Evolutionary conservation across 106 monocot genomes (phyloP).

Genomic region (Triglochin maritima): DNA sequence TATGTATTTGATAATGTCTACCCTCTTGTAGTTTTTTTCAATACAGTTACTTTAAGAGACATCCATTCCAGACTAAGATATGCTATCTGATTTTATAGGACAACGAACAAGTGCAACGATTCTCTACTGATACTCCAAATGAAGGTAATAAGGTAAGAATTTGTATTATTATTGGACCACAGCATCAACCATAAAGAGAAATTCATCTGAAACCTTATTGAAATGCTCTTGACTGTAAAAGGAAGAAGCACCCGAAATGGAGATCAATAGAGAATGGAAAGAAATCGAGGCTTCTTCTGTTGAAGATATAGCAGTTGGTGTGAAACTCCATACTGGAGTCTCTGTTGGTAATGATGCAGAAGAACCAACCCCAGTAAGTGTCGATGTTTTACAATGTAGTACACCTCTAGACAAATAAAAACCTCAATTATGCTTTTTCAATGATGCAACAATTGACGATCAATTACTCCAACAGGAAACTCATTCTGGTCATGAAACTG

Average conservation of each 20-base stretch:
- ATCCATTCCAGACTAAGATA: no score
- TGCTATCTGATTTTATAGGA: not conserved
- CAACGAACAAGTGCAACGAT: not conserved
- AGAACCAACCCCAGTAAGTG: not conserved
- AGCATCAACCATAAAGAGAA: not conserved
- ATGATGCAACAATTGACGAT: not conserved
- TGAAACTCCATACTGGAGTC: not conserved
- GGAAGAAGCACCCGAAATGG: not conserved
- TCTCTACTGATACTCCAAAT: not conserved
- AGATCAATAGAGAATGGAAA: not conserved
- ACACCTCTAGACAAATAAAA: not conserved
- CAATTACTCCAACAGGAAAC: not conserved
- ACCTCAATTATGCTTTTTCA: not conserved
- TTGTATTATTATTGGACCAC: not conserved
- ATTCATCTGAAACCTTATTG: not conserved
- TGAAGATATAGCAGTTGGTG: not conserved
- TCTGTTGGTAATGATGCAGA: not conserved
- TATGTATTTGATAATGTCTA: not conserved
- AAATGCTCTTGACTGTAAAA: not conserved
- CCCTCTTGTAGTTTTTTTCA: not conserved
- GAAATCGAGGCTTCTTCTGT: not conserved
- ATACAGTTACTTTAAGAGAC: no score
- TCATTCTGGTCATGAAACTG: not conserved
- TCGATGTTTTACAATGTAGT: not conserved
- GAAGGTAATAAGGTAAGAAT: not conserved